Evolutionary conservation across 768 basidiomycete genomes (phyloP), one percentile per base, ranked within the genome.

Genomic region (Tulasnella sp.): DNA sequence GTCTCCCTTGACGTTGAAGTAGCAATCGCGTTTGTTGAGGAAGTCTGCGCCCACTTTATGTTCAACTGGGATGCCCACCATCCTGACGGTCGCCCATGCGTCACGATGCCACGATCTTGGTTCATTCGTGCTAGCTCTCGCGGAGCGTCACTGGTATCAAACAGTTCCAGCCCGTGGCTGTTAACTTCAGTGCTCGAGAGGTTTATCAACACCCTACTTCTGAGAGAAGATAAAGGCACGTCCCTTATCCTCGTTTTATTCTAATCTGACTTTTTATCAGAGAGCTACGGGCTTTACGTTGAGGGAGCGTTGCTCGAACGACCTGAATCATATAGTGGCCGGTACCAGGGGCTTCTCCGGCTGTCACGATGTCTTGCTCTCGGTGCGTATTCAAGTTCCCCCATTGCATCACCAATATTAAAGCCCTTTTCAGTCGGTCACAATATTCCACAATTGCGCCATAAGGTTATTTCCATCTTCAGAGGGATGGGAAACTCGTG

Each of bases 91-190:
- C 41, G 40, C 1, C 9, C 12, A 12, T 28, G 40, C 8, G 14
- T 69, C 0, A 54, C 42, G 16, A 22, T 72, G 60, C 77, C 77
- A 37, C 50, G 77, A 9, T 72, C 77, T 1, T 78, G 77, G 77
- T 40, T 78, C 12, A 34, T 64, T 3, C 77, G 77, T 2, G 77
- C 40, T 3, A n/a, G 72, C 37, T 16, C 24, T 22, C 60, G 50
- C 41, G 40, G 73, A 46, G 44, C 12, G 37, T 74, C 73, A 7
- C 28, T 5, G 5, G 3, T 28, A 74, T 8, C 73, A 46, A 74
- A 74, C 44, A 18, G 18, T 9, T 20, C 40, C 20, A 37, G 2
- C 2, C 73, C 73, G 41, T 14, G 12, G 73, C 37, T 7, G 5
- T 40, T 74, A 5, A 22, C 40, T 1, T 41, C 37, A 16, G 18